Conservation (phyloP, 2,329 filamentous ascomycete species). For the Exophiala xenobiotica region DNA sequence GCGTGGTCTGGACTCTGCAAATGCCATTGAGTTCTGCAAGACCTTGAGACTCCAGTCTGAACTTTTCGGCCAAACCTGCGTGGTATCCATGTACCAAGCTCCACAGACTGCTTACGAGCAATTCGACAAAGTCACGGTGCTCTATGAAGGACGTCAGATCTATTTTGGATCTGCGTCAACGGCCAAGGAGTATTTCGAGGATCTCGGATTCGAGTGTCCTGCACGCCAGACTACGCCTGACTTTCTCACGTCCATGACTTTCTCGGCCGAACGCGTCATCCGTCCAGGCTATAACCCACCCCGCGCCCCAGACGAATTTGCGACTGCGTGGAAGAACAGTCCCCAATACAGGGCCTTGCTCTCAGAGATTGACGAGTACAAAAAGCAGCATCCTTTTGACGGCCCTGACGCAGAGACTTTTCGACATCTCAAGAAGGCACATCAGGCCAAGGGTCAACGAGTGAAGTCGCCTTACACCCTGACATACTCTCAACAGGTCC, state of each 20-base stretch:
- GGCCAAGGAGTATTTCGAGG: conserved; percentile 65
- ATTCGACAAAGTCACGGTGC: conserved; percentile 68
- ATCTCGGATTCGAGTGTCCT: conserved; percentile 61
- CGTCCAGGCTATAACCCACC: conserved; percentile 46
- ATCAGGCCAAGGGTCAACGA: conserved; percentile 11
- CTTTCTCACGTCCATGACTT: conserved; percentile 64
- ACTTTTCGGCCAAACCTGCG: conserved; percentile 49
- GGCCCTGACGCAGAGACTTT: conserved; percentile 8
- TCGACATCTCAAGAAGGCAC: conserved; percentile 8
- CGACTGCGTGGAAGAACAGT: conserved; percentile 58
- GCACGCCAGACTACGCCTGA: conserved; percentile 65
- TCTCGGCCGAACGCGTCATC: conserved; percentile 51
- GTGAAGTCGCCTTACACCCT: conserved; percentile 58
- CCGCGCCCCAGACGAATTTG: conserved; percentile 62
- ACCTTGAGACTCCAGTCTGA: conserved; percentile 52
- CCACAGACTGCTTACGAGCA: conserved; percentile 54
- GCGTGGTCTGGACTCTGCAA: conserved; percentile 55
- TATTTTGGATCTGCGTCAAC: conserved; percentile 60
- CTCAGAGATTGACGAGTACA: conserved; percentile 13
- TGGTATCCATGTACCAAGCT: conserved; percentile 59
- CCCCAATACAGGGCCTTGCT: conserved; percentile 39
- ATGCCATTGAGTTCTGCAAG: conserved; percentile 58
- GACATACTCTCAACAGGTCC: conserved; percentile 64
- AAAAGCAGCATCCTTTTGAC: conserved; percentile 8
- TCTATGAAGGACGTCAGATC: conserved; percentile 65